Evolutionary conservation across 768 basidiomycete genomes (phyloP).

Genomic region (Heimioporus sp.): DNA sequence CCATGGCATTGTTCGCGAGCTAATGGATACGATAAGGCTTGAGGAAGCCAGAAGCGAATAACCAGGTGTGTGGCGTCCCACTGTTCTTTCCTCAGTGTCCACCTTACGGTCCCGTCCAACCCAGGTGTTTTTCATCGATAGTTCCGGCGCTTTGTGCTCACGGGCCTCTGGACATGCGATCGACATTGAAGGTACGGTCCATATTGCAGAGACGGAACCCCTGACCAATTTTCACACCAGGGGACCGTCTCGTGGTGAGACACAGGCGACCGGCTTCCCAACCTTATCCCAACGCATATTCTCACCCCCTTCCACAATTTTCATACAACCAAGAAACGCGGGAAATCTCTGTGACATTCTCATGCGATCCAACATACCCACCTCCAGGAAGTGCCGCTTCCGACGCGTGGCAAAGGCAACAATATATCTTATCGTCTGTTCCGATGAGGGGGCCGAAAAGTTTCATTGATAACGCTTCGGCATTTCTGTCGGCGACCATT

Average conservation of each 20-base stretch:
- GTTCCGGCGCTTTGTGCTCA: slow-evolving; percentile 73
- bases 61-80: slow-evolving; percentile 51
- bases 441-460: slow-evolving; percentile 68
- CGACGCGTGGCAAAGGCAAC: slow-evolving; percentile 54
- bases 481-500: slow-evolving; percentile 62
- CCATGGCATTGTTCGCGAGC: slow-evolving; percentile 1
- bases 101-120: background rate
- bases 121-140: slow-evolving; percentile 84
- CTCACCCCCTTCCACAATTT: slow-evolving; percentile 76
- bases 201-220: background rate
- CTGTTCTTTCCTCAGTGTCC: background rate
- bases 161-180: slow-evolving; percentile 79
- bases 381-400: slow-evolving; percentile 31
- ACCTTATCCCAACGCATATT: slow-evolving; percentile 76
- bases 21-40: slow-evolving; percentile 44
- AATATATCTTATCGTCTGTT: slow-evolving; percentile 62
- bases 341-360: slow-evolving; percentile 60
- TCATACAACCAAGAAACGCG: slow-evolving; percentile 51
- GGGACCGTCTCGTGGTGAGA: slow-evolving; percentile 64
- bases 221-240: slow-evolving; percentile 35
- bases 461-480: slow-evolving; percentile 69
- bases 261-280: slow-evolving; percentile 73
- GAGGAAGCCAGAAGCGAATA: slow-evolving; percentile 65
- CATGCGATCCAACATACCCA: slow-evolving; percentile 64
- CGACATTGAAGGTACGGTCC: slow-evolving; percentile 64